Percentiles rank a stretch among this genome's conserved stretches.
phyloP scores from a whole-genome alignment of 2,329 filamentous ascomycete species.

The Zasmidium angulare region DNA sequence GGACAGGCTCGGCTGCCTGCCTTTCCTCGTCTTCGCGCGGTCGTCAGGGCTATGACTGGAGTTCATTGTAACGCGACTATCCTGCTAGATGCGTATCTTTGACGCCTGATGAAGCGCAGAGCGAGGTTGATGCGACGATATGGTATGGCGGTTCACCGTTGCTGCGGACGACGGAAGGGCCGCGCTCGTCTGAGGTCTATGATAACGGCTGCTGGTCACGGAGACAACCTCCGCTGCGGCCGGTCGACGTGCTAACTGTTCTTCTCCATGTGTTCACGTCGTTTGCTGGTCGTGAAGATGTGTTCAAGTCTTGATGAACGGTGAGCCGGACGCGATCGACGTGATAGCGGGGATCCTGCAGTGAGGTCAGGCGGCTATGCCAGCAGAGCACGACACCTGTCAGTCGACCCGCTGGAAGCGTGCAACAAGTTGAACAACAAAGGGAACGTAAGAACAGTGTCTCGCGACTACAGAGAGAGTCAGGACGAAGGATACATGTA shows the following conservation, averaged over 20 bases:
- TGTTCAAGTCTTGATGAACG: neutral
- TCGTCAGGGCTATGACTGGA: neutral
- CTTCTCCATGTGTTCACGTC: neutral
- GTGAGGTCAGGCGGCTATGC: neutral
- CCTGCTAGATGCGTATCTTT: neutral
- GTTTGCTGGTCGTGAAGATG: neutral
- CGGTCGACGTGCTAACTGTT: neutral
- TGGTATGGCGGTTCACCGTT: neutral
- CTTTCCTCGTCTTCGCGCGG: slow-evolving; percentile 5
- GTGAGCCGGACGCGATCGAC: neutral
- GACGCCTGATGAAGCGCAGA: neutral
- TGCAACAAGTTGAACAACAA: neutral
- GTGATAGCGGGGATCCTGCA: neutral
- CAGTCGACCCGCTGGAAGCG: neutral
- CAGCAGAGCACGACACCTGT: neutral
- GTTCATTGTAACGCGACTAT: neutral
- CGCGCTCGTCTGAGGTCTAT: neutral
- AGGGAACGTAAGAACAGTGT: neutral
- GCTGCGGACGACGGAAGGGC: neutral
- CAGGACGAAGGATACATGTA: neutral
- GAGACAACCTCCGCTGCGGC: neutral
- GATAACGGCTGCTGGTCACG: neutral
- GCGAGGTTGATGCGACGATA: neutral
- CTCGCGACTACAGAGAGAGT: neutral
- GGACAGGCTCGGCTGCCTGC: neutral